These are phyloP conservation scores for Malassezia vespertilionis DNA, from an alignment of 1,284 basidiomycete species.

Conservation along the genomic window DNA sequence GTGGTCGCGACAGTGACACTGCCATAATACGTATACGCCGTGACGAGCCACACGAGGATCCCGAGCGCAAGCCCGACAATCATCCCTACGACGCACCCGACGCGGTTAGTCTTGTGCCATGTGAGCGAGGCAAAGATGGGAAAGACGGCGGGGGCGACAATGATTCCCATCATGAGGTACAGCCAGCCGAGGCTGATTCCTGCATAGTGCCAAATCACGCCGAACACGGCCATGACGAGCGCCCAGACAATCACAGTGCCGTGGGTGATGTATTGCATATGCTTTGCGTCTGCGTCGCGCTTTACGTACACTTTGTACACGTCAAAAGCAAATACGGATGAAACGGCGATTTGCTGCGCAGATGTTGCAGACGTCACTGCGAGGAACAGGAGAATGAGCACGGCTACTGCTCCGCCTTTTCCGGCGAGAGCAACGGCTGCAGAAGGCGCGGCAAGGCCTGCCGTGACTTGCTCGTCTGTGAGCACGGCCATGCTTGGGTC, in stretches of 20 bases:
- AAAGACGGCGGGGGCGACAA: constrained; percentile 71
- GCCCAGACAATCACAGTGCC: constrained; percentile 58
- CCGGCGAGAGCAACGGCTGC: constrained; percentile 62
- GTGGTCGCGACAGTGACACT: constrained; percentile 60
- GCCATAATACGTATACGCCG: constrained; percentile 61
- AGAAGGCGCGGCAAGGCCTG: constrained; percentile 40
- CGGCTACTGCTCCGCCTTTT: constrained; percentile 60
- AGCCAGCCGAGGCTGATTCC: constrained; percentile 60
- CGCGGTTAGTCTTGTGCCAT: constrained; percentile 34
- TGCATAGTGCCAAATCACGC: constrained; percentile 75
- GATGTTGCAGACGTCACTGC: constrained; percentile 67
- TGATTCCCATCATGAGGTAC: constrained; percentile 60
- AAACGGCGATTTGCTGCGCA: constrained; percentile 76
- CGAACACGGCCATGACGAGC: constrained; percentile 67
- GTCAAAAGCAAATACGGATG: constrained; percentile 53
- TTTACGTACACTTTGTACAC: constrained; percentile 61
- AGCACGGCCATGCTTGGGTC: constrained; percentile 27
- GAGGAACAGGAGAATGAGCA: constrained; percentile 61
- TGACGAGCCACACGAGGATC: constrained; percentile 71
- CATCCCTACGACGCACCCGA: constrained; percentile 55
- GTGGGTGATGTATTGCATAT: constrained; percentile 58
- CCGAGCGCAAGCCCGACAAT: constrained; percentile 62
- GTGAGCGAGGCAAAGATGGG: constrained; percentile 67
- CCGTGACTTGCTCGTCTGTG: constrained; percentile 21
- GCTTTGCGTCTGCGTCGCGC: constrained; percentile 55